These are phyloP conservation scores for Mimosa bimucronata DNA, from an alignment of 306 rosid species.

Conservation along the genomic window DNA sequence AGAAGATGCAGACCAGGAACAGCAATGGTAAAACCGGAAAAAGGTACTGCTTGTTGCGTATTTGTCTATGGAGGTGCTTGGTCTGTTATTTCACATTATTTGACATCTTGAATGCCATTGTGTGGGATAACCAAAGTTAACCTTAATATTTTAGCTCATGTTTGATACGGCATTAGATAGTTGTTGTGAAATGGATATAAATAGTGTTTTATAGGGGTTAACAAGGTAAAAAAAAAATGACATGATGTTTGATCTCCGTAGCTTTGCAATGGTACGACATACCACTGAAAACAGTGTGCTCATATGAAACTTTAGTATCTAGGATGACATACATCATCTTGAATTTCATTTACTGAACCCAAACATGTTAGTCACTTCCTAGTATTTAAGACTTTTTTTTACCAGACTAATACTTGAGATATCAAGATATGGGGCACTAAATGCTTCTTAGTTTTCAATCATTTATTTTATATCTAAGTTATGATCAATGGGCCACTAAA, in stretches of 20 bases:
- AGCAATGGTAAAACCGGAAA: too few relatives aligned
- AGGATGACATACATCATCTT: not conserved
- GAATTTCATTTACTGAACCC: not conserved
- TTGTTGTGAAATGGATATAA: not conserved
- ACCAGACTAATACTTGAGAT: not conserved
- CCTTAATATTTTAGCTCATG: not conserved
- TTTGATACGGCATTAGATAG: not conserved
- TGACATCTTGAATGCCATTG: too few relatives aligned
- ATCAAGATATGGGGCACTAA: not conserved
- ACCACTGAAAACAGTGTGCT: too few relatives aligned
- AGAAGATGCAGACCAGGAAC: too few relatives aligned
- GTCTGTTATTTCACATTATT: not conserved
- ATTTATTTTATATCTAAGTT: not conserved
- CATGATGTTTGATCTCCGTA: not conserved
- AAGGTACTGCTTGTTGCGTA: conserved; percentile 44
- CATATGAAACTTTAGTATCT: not conserved
- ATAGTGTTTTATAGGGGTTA: not conserved
- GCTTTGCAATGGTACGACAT: not conserved
- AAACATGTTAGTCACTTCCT: not conserved
- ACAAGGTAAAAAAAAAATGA: not conserved
- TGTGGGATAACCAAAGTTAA: too few relatives aligned
- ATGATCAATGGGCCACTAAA: too few relatives aligned
- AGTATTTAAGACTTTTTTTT: too few relatives aligned
- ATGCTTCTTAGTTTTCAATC: not conserved
- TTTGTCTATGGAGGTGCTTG: not conserved